These are phyloP conservation scores for Carex scoparia DNA, from an alignment of 176 grass and related monocot genomes.

Conservation along the genomic window DNA sequence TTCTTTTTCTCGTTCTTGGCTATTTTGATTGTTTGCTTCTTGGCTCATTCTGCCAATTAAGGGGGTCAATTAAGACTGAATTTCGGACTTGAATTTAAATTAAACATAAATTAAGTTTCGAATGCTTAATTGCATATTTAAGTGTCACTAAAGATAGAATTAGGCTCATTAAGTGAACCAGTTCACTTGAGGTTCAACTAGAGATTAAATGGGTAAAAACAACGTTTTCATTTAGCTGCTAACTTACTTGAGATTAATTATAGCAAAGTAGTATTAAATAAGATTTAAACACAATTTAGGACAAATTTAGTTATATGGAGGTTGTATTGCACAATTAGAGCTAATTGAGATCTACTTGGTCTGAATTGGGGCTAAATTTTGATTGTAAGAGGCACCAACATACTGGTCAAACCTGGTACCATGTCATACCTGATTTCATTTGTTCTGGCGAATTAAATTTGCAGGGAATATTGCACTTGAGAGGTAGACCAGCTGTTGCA, in stretches of 20 bases:
- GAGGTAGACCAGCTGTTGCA: conserved; percentile 93
- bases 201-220: not conserved
- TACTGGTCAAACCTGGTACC: conserved; percentile 23
- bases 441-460: conserved; percentile 36
- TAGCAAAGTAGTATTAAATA: not conserved
- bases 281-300: not conserved
- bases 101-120: not conserved
- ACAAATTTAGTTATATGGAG: not conserved
- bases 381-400: not conserved
- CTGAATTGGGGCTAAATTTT: not conserved
- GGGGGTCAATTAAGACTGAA: not conserved
- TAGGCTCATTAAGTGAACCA: not conserved
- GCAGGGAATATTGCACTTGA: conserved; percentile 77
- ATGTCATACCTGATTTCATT: conserved; percentile 26
- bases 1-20: not conserved
- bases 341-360: not conserved
- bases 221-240: not conserved
- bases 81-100: not conserved
- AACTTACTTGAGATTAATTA: not conserved
- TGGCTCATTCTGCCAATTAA: not conserved
- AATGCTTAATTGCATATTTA: not conserved
- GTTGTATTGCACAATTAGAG: not conserved
- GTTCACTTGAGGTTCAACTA: not conserved
- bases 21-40: not conserved
- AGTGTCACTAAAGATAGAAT: not conserved